A percentile compares a stretch with the other conserved stretches of the same genome.
These are phyloP conservation scores for Rhipidocladum racemiflorum DNA, from an alignment of 176 grass and related monocot genomes.

Conservation along the genomic window DNA sequence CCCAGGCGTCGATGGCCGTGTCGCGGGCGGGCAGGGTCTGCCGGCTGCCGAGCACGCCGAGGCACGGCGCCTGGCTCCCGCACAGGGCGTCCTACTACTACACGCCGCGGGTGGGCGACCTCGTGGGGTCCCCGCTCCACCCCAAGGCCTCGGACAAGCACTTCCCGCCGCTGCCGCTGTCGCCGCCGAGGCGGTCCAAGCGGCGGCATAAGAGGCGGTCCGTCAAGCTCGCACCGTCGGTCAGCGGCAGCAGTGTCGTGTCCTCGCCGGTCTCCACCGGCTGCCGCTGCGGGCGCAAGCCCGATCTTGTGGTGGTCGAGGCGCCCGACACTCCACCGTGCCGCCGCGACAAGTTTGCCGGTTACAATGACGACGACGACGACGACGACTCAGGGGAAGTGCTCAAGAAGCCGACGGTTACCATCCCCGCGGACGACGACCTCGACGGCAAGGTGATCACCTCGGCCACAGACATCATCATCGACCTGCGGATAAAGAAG, in stretches of 20 bases:
- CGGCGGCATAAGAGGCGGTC: conserved; percentile 40
- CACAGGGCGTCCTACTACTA: conserved; percentile 80
- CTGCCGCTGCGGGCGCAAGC: conserved; percentile 30
- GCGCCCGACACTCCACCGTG: conserved; percentile 38
- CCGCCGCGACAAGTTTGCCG: conserved; percentile 40
- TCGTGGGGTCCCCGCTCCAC: conserved; percentile 38
- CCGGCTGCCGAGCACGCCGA: conserved; percentile 23
- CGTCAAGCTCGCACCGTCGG: conserved; percentile 24
- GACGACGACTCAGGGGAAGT: neutral
- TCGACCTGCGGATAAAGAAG: conserved; percentile 40
- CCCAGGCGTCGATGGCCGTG: neutral
- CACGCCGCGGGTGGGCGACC: conserved; percentile 46
- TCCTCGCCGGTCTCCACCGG: conserved; percentile 45
- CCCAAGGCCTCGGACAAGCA: conserved; percentile 39
- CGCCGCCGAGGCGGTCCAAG: conserved; percentile 53
- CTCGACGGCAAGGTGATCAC: conserved; percentile 40
- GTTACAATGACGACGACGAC: conserved; percentile 29
- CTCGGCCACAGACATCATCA: conserved; percentile 64
- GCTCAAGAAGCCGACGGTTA: neutral
- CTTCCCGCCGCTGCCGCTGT: conserved; percentile 54
- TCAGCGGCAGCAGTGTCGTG: conserved; percentile 33
- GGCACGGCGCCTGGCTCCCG: conserved; percentile 38
- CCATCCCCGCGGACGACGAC: neutral
- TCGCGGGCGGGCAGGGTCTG: neutral
- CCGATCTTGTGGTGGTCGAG: neutral